Percentiles rank a stretch among this genome's conserved stretches.
Conservation (phyloP, 768 basidiomycete species). For the Trametes sanguinea region DNA sequence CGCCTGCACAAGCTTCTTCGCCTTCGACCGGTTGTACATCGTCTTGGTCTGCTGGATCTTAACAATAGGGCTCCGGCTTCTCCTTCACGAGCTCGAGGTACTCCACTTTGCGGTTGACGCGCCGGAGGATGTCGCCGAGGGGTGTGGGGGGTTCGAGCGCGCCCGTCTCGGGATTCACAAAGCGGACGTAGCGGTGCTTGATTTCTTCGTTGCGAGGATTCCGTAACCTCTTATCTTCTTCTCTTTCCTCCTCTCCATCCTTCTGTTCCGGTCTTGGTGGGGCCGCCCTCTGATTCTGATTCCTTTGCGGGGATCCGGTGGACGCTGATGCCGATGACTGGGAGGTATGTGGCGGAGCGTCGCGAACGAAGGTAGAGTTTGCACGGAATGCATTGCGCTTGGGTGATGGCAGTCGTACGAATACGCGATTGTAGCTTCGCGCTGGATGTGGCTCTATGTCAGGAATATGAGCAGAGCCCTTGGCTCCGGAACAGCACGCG, state of each 20-base stretch:
- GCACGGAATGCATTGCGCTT: too few relatives aligned
- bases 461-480: too few relatives aligned
- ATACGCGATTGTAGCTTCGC: too few relatives aligned
- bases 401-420: too few relatives aligned
- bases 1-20: slow-evolving; percentile 35
- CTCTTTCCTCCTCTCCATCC: neutral
- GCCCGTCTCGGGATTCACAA: slow-evolving; percentile 50
- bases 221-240: slow-evolving; percentile 4
- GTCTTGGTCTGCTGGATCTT: slow-evolving; percentile 52
- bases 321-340: neutral
- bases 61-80: slow-evolving; percentile 58
- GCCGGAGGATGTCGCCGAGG: slow-evolving; percentile 47
- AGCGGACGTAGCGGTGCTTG: slow-evolving; percentile 41
- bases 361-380: neutral
- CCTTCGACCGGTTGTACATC: slow-evolving; percentile 41
- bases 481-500: too few relatives aligned
- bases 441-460: too few relatives aligned
- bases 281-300: neutral
- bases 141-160: slow-evolving; percentile 38
- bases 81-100: slow-evolving; percentile 58
- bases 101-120: slow-evolving; percentile 42
- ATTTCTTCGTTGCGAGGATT: slow-evolving; percentile 44
- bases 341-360: neutral
- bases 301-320: neutral
- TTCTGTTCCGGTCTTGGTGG: neutral